Conservation (phyloP, 345 rosid species). For the Mangifera indica region DNA sequence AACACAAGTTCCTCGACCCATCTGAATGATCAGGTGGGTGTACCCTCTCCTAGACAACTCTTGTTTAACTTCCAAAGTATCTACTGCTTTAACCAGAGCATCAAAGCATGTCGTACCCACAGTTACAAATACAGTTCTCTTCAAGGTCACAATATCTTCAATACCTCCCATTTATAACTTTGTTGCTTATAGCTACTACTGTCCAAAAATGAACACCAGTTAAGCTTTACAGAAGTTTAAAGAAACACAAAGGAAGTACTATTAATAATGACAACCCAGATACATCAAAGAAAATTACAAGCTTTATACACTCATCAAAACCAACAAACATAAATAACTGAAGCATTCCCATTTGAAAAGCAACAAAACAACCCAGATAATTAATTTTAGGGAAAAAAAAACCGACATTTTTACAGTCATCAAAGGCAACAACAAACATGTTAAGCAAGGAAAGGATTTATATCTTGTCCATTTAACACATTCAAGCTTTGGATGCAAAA, state of each 20-base stretch:
- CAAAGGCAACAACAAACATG: not conserved
- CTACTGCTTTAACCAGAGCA: conserved; percentile 64
- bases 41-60: conserved; percentile 63
- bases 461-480: not conserved
- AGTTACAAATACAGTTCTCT: conserved; percentile 70
- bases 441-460: not conserved
- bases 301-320: not conserved
- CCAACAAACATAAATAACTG: not conserved
- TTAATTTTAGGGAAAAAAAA: not conserved
- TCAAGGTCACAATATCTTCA: conserved; percentile 23
- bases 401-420: not conserved
- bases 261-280: not conserved
- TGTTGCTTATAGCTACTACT: not conserved
- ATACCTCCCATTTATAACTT: conserved; percentile 30
- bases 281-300: not conserved
- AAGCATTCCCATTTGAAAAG: not conserved
- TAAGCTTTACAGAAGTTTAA: conserved; percentile 2
- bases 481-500: too few relatives aligned
- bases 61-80: conserved; percentile 50
- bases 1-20: conserved; percentile 73
- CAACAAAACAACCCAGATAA: not conserved
- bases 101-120: conserved; percentile 92
- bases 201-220: not conserved
- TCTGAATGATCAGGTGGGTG: conserved; percentile 76
- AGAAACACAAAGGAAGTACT: not conserved